Evolutionary conservation across 345 rosid genomes (phyloP), one percentile per base, ranked within the genome.

Genomic region (Eucalyptus pauciflora): DNA sequence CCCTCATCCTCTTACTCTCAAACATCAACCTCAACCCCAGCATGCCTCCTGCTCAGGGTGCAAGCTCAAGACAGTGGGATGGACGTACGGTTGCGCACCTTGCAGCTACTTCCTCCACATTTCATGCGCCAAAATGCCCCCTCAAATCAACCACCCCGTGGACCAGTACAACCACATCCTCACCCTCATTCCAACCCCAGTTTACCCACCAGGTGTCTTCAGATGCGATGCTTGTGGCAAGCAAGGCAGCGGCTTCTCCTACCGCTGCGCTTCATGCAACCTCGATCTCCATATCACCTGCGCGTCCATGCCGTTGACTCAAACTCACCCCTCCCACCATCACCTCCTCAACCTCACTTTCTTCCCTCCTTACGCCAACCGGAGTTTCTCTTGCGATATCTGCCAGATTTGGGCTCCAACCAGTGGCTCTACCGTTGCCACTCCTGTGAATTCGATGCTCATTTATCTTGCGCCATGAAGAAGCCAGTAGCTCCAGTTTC

Each of bases 391-490:
- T 49, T 93, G 96, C 76, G 91, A 90, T 37, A 87, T 91, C 79
- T 94, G 94, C 87, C 80, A 86, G 6, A 89, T 29, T 25, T 86
- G 33, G 95, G 94, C 56, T 89, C 89, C 29, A 89, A 90, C 45
- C 90, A 92, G 22, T 95, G 94, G 96, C 90, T 91, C 24, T 93
- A 93, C 85, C 89, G 93, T 90, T 95, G 96, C 86, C 81, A 87
- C 45, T 87, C 87, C 14, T 91, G 94, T 87, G 93, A 86, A 49
- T 93, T 93, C 69, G 92, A 94, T 87, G 94, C 92, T 90, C 95
- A 93, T 88, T 58, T 93, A 88, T 60, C 50, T n/a, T 95, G 96
- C 54, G 91, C 93, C 81, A 86, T 88, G 14, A 50, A 89, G 85
- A 86, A 88, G 37, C 71, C 89, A 43, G 79, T 13, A 52, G 31